phyloP scores from a whole-genome alignment of 192 early-diverging fungal genomes.

The Coemansia sp. region DNA sequence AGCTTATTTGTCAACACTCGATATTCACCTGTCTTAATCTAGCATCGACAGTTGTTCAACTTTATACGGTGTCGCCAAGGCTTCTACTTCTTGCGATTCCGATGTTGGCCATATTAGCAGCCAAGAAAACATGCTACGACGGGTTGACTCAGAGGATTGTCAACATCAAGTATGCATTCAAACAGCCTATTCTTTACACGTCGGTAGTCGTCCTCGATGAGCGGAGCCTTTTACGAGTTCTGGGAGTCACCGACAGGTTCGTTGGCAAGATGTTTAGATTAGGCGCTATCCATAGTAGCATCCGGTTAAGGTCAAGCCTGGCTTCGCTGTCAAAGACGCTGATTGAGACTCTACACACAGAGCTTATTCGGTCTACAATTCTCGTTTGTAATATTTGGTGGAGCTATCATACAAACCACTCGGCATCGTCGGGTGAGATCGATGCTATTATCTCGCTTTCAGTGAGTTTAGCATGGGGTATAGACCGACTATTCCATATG shows the following conservation, averaged over 20 bases:
- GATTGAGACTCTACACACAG: neutral
- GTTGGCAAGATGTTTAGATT: neutral
- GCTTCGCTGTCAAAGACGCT: neutral
- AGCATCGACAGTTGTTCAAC: slow-evolving; percentile 8
- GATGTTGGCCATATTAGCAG: neutral
- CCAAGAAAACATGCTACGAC: neutral
- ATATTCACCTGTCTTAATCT: neutral
- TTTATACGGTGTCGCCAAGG: slow-evolving; percentile 1
- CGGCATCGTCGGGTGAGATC: slow-evolving; percentile 10
- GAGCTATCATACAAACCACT: neutral
- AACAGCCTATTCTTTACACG: neutral
- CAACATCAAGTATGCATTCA: neutral
- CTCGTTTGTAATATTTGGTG: slow-evolving; percentile 13
- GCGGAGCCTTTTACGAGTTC: slow-evolving; percentile 12
- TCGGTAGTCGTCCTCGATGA: neutral
- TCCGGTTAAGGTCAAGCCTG: neutral
- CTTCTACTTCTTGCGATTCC: slow-evolving; percentile 5
- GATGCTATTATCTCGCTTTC: slow-evolving; percentile 4
- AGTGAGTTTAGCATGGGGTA: neutral
- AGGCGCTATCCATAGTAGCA: neutral
- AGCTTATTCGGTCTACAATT: neutral
- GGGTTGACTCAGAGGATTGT: neutral
- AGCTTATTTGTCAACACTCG: neutral
- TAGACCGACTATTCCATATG: neutral
- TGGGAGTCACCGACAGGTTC: neutral